These are phyloP conservation scores for Penicillium arizonense DNA, from an alignment of 495 filamentous ascomycete species.

Conservation along the genomic window DNA sequence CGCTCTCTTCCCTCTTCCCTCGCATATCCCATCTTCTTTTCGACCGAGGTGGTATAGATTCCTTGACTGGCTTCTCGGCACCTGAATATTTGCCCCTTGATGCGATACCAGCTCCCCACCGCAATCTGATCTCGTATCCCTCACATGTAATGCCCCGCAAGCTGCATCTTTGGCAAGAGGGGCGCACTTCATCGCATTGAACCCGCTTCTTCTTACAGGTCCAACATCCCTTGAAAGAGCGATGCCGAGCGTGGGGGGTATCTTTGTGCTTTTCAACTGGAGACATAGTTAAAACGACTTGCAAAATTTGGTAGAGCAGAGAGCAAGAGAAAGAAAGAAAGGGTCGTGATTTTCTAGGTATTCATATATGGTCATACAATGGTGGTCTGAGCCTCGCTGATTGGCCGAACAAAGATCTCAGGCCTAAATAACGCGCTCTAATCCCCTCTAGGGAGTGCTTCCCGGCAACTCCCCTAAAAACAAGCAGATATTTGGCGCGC, in stretches of 20 bases:
- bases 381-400: slow-evolving; percentile 12
- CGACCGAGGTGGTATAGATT: slow-evolving; percentile 22
- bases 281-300: slow-evolving; percentile 6
- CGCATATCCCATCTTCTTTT: slow-evolving; percentile 28
- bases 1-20: slow-evolving; percentile 7
- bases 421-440: slow-evolving; percentile 16
- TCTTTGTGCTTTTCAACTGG: slow-evolving; percentile 15
- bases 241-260: slow-evolving; percentile 10
- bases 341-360: background rate
- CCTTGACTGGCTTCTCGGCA: slow-evolving; percentile 26
- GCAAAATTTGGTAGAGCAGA: background rate
- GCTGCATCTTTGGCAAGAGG: slow-evolving; percentile 21
- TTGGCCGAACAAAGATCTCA: slow-evolving; percentile 29
- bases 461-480: slow-evolving; percentile 5
- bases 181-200: slow-evolving; percentile 28
- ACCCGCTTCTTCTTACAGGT: slow-evolving; percentile 29
- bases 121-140: slow-evolving; percentile 29
- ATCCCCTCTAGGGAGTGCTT: slow-evolving; percentile 17
- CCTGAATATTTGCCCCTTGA: slow-evolving; percentile 27
- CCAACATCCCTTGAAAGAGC: slow-evolving; percentile 31
- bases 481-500: slow-evolving; percentile 10
- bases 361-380: slow-evolving; percentile 14
- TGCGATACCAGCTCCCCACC: slow-evolving; percentile 31
- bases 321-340: slow-evolving; percentile 3
- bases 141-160: slow-evolving; percentile 21